phyloP scores from a whole-genome alignment of 2,329 filamentous ascomycete genomes.

The Arthrobotrys musiformis region DNA sequence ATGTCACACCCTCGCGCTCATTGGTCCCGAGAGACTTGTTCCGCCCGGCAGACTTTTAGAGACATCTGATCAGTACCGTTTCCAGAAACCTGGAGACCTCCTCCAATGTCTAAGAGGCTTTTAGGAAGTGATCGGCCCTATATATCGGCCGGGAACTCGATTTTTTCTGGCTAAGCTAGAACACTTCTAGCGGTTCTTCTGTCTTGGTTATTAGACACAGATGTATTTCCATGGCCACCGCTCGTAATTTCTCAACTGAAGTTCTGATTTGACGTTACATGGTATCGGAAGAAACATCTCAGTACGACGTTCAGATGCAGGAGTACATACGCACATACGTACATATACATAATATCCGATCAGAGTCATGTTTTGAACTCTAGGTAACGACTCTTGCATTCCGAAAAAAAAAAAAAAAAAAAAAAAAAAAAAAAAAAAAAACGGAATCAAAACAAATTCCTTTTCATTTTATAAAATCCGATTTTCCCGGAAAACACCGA shows the following conservation, averaged over 20 bases:
- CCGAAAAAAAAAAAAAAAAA: not conserved
- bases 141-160: constrained; percentile 45
- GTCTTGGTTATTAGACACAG: constrained; percentile 38
- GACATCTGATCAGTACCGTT: constrained; percentile 50
- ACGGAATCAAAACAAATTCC: no score
- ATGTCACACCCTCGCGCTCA: constrained; percentile 40
- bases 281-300: constrained; percentile 10
- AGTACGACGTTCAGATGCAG: constrained; percentile 12
- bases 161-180: constrained; percentile 40
- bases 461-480: not conserved
- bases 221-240: constrained; percentile 24
- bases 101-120: constrained; percentile 46
- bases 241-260: not conserved
- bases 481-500: constrained; percentile 31
- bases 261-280: constrained; percentile 28
- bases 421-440: not conserved
- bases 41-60: constrained; percentile 27
- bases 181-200: constrained; percentile 24
- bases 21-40: constrained; percentile 49
- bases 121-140: constrained; percentile 45
- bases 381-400: not conserved
- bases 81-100: constrained; percentile 56
- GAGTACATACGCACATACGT: not conserved
- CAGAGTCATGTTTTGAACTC: constrained; percentile 13
- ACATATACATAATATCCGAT: not conserved